Conservation (phyloP, 2,329 filamentous ascomycete species). For the Diaporthe ampelina region DNA sequence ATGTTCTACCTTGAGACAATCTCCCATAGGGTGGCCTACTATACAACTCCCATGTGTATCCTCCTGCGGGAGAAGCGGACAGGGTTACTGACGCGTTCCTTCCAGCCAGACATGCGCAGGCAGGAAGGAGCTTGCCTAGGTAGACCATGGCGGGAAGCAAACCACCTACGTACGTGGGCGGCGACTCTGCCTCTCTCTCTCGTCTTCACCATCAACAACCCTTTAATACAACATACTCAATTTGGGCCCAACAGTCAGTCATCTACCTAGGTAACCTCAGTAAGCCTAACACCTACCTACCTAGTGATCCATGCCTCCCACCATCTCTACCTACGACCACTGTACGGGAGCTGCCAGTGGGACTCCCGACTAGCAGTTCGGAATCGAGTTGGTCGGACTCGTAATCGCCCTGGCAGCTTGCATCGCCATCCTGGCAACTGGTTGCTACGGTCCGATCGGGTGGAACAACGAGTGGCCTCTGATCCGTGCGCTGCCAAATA, state of each 20-base stretch:
- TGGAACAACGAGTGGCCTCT: conserved; percentile 19
- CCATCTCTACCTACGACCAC: not conserved
- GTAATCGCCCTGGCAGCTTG: not conserved
- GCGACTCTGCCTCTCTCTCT: no score
- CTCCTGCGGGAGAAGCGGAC: not conserved
- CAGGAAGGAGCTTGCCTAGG: no score
- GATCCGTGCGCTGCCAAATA: not conserved
- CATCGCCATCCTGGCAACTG: not conserved
- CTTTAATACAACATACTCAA: not conserved
- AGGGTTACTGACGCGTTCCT: not conserved
- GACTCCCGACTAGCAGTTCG: not conserved
- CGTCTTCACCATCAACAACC: not conserved
- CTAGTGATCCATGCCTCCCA: not conserved
- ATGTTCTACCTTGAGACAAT: not conserved
- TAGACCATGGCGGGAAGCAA: no score
- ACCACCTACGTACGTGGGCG: no score
- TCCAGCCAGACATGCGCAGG: not conserved
- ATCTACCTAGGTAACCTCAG: not conserved
- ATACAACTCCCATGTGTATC: no score
- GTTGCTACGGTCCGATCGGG: conserved; percentile 11
- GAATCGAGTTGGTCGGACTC: not conserved
- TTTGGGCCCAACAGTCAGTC: not conserved
- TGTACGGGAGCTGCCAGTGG: not conserved
- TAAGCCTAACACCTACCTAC: not conserved
- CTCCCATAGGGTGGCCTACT: no score